Evolutionary conservation across 1,284 basidiomycete genomes (phyloP), one percentile per base, ranked within the genome.

Genomic region (Sphaerobolus stellatus): DNA sequence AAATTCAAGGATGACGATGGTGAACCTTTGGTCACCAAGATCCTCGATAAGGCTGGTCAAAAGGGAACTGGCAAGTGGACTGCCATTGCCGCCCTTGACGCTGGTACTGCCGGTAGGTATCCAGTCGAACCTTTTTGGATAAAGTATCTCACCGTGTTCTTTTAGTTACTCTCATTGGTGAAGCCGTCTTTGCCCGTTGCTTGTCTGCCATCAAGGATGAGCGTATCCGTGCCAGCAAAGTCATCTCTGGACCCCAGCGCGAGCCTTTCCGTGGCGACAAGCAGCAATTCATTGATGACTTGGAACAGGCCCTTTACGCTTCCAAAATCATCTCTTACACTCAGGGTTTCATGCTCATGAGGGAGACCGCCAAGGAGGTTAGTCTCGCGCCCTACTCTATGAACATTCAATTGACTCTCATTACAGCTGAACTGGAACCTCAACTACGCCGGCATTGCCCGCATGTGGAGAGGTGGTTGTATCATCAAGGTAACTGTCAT

Each of bases 21-120:
- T 58, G 81, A 74, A 66, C 91, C 94, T 56, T 83, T 99, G 62
- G 85, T 99, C 61, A 81, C 79, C 68, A 99, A 99, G 79, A 97
- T 99, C 67, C 83, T 98, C 61, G 95, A 98, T 73, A 71, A 90
- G 68, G 97, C 97, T 61, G 97, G 96, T 57, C 97, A 99, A 75
- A 99, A 99, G 80, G 97, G 97, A 71, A 99, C 97, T 62, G 97
- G 97, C 58, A 99, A 99, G 78, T 99, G 97, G 97, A 99, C 97
- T 58, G 97, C 97, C 61, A 92, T 98, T 68, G 92, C 94, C 69
- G 97, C 97, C 59, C 88, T 99, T 62, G 97, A 99, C 68, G 88
- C 94, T 63, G 96, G 96, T 68, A 90, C 85, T 67, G 84, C 92
- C 59, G 89, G 89, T 89, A 61, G 59, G 82, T 69, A 44, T 22